These are phyloP conservation scores for Neofusicoccum umdonicola DNA, from an alignment of 2,329 filamentous ascomycete species.

Conservation along the genomic window DNA sequence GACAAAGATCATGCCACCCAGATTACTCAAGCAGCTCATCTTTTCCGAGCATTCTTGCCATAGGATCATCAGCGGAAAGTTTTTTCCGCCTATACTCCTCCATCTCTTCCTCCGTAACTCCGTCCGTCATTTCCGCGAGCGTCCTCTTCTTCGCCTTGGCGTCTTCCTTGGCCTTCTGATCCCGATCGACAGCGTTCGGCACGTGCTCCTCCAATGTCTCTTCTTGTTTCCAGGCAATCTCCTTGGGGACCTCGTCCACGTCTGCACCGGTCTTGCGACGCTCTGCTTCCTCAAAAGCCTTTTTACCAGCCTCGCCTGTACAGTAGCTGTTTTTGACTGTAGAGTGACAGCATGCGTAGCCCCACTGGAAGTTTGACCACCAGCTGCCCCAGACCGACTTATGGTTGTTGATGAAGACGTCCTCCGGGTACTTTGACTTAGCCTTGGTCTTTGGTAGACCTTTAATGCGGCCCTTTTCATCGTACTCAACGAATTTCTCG, in stretches of 20 bases:
- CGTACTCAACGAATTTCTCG: conserved; percentile 90
- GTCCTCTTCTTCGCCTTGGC: conserved; percentile 65
- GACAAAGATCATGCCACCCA: neutral
- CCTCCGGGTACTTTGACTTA: conserved; percentile 89
- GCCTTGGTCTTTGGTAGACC: conserved; percentile 73
- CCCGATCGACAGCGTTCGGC: conserved; percentile 43
- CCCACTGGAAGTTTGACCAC: conserved; percentile 96
- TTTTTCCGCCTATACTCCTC: conserved; percentile 80
- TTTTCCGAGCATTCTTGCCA: conserved; percentile 76
- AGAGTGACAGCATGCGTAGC: conserved; percentile 92
- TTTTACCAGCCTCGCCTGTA: conserved; percentile 84
- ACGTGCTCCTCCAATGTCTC: conserved; percentile 40
- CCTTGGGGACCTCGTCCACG: conserved; percentile 41
- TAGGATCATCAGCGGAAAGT: conserved; percentile 74
- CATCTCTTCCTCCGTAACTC: conserved; percentile 78
- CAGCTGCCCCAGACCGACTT: conserved; percentile 92
- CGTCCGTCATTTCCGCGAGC: conserved; percentile 73
- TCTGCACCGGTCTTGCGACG: conserved; percentile 51
- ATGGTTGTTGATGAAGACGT: conserved; percentile 87
- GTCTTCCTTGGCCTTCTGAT: conserved; percentile 39
- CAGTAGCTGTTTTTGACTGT: conserved; percentile 96
- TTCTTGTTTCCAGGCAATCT: conserved; percentile 44
- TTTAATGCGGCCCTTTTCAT: conserved; percentile 85
- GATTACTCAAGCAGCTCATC: conserved; percentile 56
- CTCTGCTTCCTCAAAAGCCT: conserved; percentile 75